These are phyloP conservation scores for Salix caprea DNA, from an alignment of 345 rosid species.

Conservation along the genomic window DNA sequence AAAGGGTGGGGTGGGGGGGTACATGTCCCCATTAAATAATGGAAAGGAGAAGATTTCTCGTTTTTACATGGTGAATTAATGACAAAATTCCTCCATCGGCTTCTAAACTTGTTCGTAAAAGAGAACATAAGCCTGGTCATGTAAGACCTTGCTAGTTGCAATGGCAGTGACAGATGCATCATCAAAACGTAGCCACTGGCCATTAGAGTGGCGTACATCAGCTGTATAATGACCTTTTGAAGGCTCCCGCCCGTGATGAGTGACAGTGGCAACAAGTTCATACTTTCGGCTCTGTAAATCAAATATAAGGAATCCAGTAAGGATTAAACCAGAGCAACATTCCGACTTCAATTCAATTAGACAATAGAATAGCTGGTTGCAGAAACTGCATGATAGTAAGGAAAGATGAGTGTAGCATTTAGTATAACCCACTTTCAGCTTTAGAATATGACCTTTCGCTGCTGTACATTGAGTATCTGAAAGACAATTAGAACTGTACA, in stretches of 20 bases:
- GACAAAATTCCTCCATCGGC: not conserved
- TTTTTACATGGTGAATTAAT: not conserved
- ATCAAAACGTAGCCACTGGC: slow-evolving; percentile 82
- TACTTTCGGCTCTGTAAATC: slow-evolving; percentile 64
- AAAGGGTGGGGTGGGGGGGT: not conserved
- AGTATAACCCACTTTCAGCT: not conserved
- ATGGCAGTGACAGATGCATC: slow-evolving; percentile 74
- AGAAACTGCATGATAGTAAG: not conserved
- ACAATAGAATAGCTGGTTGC: not conserved
- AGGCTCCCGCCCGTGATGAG: slow-evolving; percentile 92
- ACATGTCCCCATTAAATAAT: not conserved
- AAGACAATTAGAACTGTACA: not conserved
- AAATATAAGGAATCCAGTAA: slow-evolving; percentile 9
- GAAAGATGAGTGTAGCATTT: not conserved
- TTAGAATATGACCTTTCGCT: not conserved
- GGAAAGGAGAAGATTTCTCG: not conserved
- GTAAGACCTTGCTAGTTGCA: slow-evolving; percentile 63
- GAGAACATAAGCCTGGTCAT: slow-evolving; percentile 90
- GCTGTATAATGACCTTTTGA: slow-evolving; percentile 94
- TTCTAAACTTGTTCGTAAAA: slow-evolving; percentile 74
- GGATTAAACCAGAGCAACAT: not conserved
- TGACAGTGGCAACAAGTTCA: slow-evolving; percentile 84
- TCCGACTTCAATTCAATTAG: not conserved
- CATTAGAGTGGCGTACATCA: slow-evolving; percentile 58
- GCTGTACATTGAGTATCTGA: not conserved